Base-by-base conservation (phyloP, 208 protist species). In the Leishmania aethiopica region DNA sequence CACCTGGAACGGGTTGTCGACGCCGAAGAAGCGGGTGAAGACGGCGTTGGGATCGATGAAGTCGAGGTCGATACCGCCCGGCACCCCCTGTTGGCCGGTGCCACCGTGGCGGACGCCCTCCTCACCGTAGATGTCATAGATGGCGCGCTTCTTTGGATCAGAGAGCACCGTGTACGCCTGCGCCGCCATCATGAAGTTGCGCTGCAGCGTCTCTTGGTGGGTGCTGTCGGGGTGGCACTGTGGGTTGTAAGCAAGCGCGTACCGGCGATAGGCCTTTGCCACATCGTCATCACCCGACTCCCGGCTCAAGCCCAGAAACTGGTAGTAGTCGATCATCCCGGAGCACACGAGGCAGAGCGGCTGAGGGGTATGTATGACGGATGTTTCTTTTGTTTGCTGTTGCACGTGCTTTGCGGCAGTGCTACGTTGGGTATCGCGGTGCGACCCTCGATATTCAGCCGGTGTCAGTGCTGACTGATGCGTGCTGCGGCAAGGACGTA, bases 61-160 rank as follows among this genome's bases (percentile, higher is more conserved):
- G 81, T 96, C 90, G 25, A 95, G 84, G 75, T 98, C 91, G 42
- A 96, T 81, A 19, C 93, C 95, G 35, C 93, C 93, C n/a, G 91
- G 90, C 74, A 96, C 88, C 19, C 93, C 93, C 66, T 94, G 89
- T 64, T 86, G 74, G 15, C 95, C 94, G n/a, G 95, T 95, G 42
- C 92, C 95, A 75, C 95, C 95, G 77, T 98, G 92, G 32, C 95
- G 91, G 71, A 98, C 88, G 59, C 96, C 96, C 60, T 97, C 95
- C 81, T 96, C 95, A 60, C 96, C 96, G 86, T 97, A 98, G 42
- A 93, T 79, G 80, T 98, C 96, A 81, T 98, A 98, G 71, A 97
- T 91, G 25, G 89, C 93, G n/a, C 94, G 87, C 55, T 92, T 88
- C 85, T 96, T 98, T 5, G 92, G 92, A 72, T 98, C 85, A 2